Base-by-base conservation (phyloP, 2,329 filamentous ascomycete species). In the Nemania serpens region DNA sequence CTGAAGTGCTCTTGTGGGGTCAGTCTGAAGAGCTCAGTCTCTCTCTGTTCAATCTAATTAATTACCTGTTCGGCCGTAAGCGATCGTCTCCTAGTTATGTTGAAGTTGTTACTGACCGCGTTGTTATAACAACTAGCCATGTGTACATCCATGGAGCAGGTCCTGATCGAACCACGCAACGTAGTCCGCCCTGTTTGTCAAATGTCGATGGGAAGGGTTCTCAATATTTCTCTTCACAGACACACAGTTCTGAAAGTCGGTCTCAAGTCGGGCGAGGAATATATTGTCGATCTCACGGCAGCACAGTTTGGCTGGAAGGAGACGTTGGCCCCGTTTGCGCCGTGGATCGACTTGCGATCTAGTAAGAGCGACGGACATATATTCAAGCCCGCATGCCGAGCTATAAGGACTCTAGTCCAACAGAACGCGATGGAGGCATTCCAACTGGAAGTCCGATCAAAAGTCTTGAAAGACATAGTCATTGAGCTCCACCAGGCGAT, bases 281-380 rank as follows among this genome's bases (percentile, higher is more conserved):
- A 64, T 15, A 56, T 45, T 20, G 33, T 66, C 15, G 62, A 66
- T 18, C 52, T 62, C 29, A 53, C 52, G 1, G 53, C 13, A 3
- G 39, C 53, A n/a, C 56, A 60, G 18, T 50, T 62, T 41, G 64
- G 64, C 17, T 66, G 62, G 62, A 42, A 43, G 12, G 64, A 66
- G 37, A 49, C 25, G 10, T 45, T 66, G 10, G 46, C 56, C 3
- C 64, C 64, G 12, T 66, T 56, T 55, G 6, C 5, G 17, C 29
- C 46, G 10, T 65, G 57, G 55, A 5, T 9, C 5, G 25, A 43
- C 5, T 17, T 65, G 22, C 53, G 62, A 51, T 17, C 36, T n/a
- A 39, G 15, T 39, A 39, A 39, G 4, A 39, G 36, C 25, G 25
- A 29, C 25, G 25, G 25, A 29, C 25, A 29, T 4, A 29, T 18